Base-by-base conservation (phyloP, 805 yeast genomes). In the Tetrapisispora taiwanensis region DNA sequence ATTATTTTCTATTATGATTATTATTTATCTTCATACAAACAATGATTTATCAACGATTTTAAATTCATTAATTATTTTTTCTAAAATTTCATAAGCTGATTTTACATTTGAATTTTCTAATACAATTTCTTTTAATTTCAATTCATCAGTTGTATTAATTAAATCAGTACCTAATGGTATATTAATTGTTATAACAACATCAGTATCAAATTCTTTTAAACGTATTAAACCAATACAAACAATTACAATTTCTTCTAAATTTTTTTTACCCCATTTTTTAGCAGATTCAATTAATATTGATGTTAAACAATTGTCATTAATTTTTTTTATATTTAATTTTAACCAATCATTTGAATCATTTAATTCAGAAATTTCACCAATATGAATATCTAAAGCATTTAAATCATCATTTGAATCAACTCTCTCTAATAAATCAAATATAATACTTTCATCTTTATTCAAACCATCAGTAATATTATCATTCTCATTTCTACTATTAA, bases 351-450 rank as follows among this genome's bases (percentile, higher is more conserved):
- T 44, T 3, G 62, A 60, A 4, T 68, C 72, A 48, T 74, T 74
- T 40, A 74, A 52, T 3, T 60, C 63, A 3, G 73, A 60, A 18
- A 82, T 65, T 51, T 82, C 92, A 12, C 67, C 63, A 30, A 81
- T 52, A 60, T 84, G 90, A 31, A 63, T 68, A 6, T 63, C 54
- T 19, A 80, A 55, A 0, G 82, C 80, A 7, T 63, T 56, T 0
- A 46, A 47, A 15, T 69, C 70, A 18, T 65, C 67, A 0, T 49
- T 53, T 1, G 62, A 66, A 1, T 63, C 68, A 0, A 77, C 75
- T 22, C 64, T 53, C 51, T 83, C 85, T 49, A 83, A 60, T 14
- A 83, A 59, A 48, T 83, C 92, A 17, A 83, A 56, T n/a, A 83
- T 78, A 9, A 82, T 58, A 15, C 83, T 74, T 50, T 73, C 78